phyloP scores from a whole-genome alignment of 306 rosid species.

The Echinosophora koreensis region DNA sequence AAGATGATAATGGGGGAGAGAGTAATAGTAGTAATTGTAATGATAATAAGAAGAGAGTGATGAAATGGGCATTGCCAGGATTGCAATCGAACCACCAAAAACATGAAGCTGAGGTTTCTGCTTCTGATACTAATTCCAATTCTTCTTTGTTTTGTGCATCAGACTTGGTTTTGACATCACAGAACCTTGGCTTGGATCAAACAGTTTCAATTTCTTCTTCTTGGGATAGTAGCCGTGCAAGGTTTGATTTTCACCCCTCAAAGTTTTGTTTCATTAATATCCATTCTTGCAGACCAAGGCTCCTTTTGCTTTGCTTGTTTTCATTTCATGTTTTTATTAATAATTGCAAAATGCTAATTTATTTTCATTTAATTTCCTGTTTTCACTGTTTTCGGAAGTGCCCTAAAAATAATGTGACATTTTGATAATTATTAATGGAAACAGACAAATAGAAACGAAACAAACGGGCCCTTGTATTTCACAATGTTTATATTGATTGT shows the following conservation, averaged over 20 bases:
- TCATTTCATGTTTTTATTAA: no score
- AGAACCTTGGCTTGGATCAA: conserved; percentile 78
- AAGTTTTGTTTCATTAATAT: no score
- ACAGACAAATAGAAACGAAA: no score
- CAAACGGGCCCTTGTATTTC: neutral
- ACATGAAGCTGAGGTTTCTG: conserved; percentile 52
- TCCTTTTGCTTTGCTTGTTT: no score
- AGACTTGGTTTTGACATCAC: conserved; percentile 71
- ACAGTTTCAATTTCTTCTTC: conserved; percentile 67
- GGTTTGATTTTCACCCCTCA: conserved; percentile 54
- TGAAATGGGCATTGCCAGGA: conserved; percentile 94
- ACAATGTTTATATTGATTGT: neutral
- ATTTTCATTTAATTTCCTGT: no score
- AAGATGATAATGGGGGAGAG: conserved; percentile 40
- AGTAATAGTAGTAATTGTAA: neutral
- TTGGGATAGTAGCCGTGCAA: conserved; percentile 74
- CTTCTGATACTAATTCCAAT: conserved; percentile 40
- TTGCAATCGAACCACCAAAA: conserved; percentile 49
- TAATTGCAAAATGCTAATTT: no score
- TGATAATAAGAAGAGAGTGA: conserved; percentile 45
- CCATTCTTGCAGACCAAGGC: neutral
- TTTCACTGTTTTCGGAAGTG: no score
- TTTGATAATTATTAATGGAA: no score
- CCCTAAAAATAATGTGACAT: no score
- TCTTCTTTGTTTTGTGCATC: conserved; percentile 60